Evolutionary conservation across 1,284 basidiomycete species (phyloP), one percentile per base, ranked within the genome.

Genomic region (Mycosarcoma mackinlayi): DNA sequence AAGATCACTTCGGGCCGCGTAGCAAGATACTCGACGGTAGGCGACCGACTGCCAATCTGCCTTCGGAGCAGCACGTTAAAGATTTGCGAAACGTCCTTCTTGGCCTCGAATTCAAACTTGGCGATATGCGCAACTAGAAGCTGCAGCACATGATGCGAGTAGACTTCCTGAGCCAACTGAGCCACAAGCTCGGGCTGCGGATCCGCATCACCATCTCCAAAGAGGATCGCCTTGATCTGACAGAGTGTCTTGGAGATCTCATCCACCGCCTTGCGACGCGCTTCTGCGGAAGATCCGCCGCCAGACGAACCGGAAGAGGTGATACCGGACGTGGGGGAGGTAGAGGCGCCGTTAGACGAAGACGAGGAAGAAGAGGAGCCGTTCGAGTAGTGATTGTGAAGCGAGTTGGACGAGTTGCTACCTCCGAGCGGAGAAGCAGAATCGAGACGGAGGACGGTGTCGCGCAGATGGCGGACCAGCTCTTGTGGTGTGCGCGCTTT

Each of bases 51-150:
- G 25, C 96, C 96, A 73, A 98, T 96, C 84, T 96, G 94, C 44
- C 96, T 87, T 51, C 94, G 89, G 4, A 98, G 86, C n/a, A 99
- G 88, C 74, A 91, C 91, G 84, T 92, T 95, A 87, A 96, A 98
- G 78, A 98, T 95, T 84, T 94, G 92, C 0, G 94, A 92, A 27
- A 95, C 93, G 78, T 98, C 96, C 85, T 98, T 98, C 47, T 86
- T 84, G 6, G 87, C 86, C 85, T 99, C 96, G 80, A 98, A 99
- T 80, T 99, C 96, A 81, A 98, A 91, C 34, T 89, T 88, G 30
- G 85, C 88, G 73, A 98, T 91, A 82, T 92, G 89, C 44, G 88
- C 85, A 16, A 98, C 89, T 66, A 98, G 88, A 46, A 89, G 85
- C 66, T 90, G 87, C 10, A 99, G 86, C 21, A 98, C 86, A 81